These are phyloP conservation scores for Saccharomyces hybrid DNA, from an alignment of 1,139 yeast genomes.

Conservation along the genomic window DNA sequence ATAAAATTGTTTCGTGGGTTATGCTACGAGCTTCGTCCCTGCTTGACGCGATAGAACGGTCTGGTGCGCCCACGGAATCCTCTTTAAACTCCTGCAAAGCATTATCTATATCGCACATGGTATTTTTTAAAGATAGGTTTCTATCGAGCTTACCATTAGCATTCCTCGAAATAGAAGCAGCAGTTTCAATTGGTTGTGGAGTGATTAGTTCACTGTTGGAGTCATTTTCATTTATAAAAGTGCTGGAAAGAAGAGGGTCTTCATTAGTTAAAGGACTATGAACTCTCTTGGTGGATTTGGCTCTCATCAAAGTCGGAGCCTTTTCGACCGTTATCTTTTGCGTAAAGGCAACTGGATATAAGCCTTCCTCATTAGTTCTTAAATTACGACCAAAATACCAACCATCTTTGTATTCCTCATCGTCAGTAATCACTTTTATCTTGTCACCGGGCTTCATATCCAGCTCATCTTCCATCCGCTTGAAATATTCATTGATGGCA, in stretches of 20 bases:
- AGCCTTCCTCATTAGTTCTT: constrained; percentile 66
- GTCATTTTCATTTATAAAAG: no score
- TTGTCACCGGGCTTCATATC: no score
- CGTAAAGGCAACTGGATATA: constrained; percentile 85
- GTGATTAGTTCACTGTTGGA: constrained; percentile 17
- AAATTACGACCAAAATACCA: constrained; percentile 91
- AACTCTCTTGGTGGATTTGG: constrained; percentile 28
- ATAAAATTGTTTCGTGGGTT: constrained; percentile 13
- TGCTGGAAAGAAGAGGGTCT: no score
- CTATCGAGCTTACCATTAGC: constrained; percentile 8
- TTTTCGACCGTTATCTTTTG: constrained; percentile 38
- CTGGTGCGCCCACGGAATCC: constrained; percentile 13
- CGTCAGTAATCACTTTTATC: constrained; percentile 91
- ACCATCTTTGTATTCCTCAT: constrained; percentile 89
- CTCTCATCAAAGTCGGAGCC: constrained; percentile 46
- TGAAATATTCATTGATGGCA: constrained; percentile 81
- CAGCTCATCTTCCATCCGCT: constrained; percentile 85
- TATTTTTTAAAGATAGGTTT: constrained; percentile 42
- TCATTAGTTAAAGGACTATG: constrained; percentile 8
- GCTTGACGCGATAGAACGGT: background rate
- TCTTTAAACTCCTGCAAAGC: constrained; percentile 61
- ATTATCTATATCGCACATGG: no score
- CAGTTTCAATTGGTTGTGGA: constrained; percentile 22
- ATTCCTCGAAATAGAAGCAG: constrained; percentile 10
- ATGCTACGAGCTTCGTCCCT: background rate